Base-by-base conservation (phyloP, 805 yeast species). In the Nakazawaea wyomingensis region DNA sequence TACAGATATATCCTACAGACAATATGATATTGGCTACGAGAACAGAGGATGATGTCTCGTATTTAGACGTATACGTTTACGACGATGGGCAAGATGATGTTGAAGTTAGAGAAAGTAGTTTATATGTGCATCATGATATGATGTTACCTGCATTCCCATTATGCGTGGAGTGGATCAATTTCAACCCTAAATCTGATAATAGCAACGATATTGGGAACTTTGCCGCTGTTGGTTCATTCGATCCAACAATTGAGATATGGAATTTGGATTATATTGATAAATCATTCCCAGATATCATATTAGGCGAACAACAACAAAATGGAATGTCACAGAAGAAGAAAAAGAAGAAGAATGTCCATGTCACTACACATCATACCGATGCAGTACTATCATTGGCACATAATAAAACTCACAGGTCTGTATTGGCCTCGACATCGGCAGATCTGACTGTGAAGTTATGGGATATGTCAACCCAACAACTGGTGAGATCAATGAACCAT, bases 91-190 rank as follows among this genome's bases (percentile, higher is more conserved):
- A 78, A 4, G 71, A 74, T 22, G 89, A 82, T 47, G 82, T 75
- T 48, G 90, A 80, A 48, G 74, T 75, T 31, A 76, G 95, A 66
- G 93, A 79, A 38, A 75, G 82, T 43, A 78, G 82, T 30, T 66
- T 93, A 50, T 93, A 93, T 57, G 93, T 91, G 39, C 99, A 93
- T 60, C 99, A 93, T 63, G 99, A 93, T 61, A 66, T 91, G 53
- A 88, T 93, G 96, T 73, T 93, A 48, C 99, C 99, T 1, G 85
- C 96, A 2, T 91, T 93, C 74, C 99, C 99, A 33, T 72, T 93
- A 48, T 88, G 97, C 60, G 90, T 90, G 27, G 99, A 93, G 64
- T 91, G 98, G 98, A 62, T 93, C 49, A 85, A 87, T 61, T 85
- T 74, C 60, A 73, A 70, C 48, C 91, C 95, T 26, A 75, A 71